phyloP scores from a whole-genome alignment of 2,329 filamentous ascomycete species.

The Thermomyces lanuginosus region DNA sequence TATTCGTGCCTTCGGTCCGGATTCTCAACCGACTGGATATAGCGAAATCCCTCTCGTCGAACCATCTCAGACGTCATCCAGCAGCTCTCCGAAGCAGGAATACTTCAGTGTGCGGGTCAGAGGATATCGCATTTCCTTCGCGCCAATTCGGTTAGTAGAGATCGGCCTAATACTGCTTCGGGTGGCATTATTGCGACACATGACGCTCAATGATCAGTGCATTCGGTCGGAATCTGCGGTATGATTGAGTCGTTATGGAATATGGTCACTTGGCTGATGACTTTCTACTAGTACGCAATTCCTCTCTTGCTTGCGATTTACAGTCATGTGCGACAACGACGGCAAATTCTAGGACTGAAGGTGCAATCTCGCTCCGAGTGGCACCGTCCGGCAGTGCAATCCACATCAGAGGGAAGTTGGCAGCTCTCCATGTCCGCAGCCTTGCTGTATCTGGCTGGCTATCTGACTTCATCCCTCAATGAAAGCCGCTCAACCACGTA shows the following conservation, averaged over 20 bases:
- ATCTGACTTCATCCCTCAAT: slow-evolving; percentile 20
- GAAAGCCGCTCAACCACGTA: slow-evolving; percentile 29
- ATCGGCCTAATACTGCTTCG: too few species aligned
- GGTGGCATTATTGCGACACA: slow-evolving; percentile 25
- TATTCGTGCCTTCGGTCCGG: slow-evolving; percentile 10
- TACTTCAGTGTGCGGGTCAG: too few species aligned
- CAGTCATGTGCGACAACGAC: slow-evolving; percentile 20
- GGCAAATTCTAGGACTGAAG: slow-evolving; percentile 12
- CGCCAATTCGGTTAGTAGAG: too few species aligned
- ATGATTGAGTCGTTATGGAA: too few species aligned
- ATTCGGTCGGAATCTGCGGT: slow-evolving; percentile 19
- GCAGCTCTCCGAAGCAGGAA: not conserved
- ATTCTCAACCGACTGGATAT: slow-evolving; percentile 13
- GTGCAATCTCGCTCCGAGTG: slow-evolving; percentile 7
- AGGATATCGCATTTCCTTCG: too few species aligned
- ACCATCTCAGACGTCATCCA: not conserved
- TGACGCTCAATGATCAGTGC: slow-evolving; percentile 30
- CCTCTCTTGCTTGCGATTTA: slow-evolving; percentile 28
- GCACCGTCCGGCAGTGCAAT: too few species aligned
- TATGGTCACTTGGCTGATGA: too few species aligned
- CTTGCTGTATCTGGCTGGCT: slow-evolving; percentile 23
- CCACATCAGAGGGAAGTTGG: slow-evolving; percentile 19
- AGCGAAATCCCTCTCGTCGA: slow-evolving; percentile 15
- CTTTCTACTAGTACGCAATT: slow-evolving; percentile 25
- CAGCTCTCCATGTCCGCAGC: slow-evolving; percentile 24